A percentile compares a stretch with the other conserved stretches of the same genome.
Evolutionary conservation across 2,329 filamentous ascomycete species (phyloP).

Genomic region (Pestalotiopsis sp.): DNA sequence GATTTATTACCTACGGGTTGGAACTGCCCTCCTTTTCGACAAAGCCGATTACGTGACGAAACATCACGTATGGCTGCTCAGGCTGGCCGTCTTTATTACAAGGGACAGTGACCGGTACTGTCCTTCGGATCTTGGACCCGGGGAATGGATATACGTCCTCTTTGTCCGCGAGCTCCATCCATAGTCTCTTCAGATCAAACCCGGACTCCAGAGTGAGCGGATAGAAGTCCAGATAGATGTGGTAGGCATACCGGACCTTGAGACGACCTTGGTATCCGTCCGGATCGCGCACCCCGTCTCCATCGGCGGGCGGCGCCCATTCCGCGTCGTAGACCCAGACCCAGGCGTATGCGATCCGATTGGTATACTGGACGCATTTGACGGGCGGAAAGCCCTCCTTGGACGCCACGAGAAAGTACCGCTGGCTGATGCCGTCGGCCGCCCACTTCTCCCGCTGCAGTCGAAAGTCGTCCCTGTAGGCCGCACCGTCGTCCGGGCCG

Average conservation of each 20-base stretch:
- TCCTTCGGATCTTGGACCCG: not conserved
- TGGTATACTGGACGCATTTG: not conserved
- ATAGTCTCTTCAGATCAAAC: slow-evolving; percentile 9
- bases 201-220: slow-evolving; percentile 3
- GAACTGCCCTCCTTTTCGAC: not conserved
- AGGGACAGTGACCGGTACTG: not conserved
- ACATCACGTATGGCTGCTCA: not conserved
- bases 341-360: not conserved
- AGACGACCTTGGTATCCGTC: slow-evolving; percentile 10
- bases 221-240: slow-evolving; percentile 2
- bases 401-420: not conserved
- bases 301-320: not conserved
- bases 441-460: not conserved
- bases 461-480: not conserved
- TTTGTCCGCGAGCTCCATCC: slow-evolving; percentile 3
- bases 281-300: slow-evolving; percentile 2
- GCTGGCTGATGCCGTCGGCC: not conserved
- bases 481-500: not conserved
- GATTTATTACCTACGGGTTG: not conserved
- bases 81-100: not conserved
- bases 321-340: slow-evolving; percentile 8
- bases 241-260: slow-evolving; percentile 5
- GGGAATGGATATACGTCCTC: slow-evolving; percentile 5
- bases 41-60: not conserved
- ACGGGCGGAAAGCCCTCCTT: slow-evolving; percentile 5